Evolutionary conservation across 2,329 filamentous ascomycete genomes (phyloP), one percentile per base, ranked within the genome.

Genomic region (Ceratocystiopsis sp.): DNA sequence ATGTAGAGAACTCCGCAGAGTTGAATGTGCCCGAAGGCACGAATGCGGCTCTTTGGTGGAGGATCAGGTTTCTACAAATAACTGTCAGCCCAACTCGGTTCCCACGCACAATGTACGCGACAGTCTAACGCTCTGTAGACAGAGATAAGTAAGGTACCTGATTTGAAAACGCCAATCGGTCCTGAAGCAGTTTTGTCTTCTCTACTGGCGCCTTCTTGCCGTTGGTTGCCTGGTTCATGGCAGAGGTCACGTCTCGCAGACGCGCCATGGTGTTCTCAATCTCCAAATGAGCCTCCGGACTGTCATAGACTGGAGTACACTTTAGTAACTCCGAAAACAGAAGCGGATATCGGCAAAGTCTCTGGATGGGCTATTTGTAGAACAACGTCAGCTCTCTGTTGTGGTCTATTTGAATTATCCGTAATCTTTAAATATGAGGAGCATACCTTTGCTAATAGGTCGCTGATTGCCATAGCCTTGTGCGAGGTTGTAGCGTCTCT

Each of bases 341-440:
- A 4, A 98, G 66, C 12, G 85, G 85, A 55, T 96, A 96, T 61
- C 82, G 85, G 64, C 85, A 93, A 18, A 95, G 73, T 44, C 89
- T 74, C 60, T 98, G 89, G 17, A 95, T 87, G 0, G 89, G 91
- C 84, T 93, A 21, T 33, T 9, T 7, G n/a, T 18, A 3, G n/a
- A 8, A n/a, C 7, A n/a, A n/a, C n/a, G n/a, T n/a, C n/a, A n/a
- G n/a, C n/a, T n/a, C n/a, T n/a, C n/a, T n/a, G n/a, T 14, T 13
- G n/a, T 17, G 2, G 11, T 41, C 12, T n/a, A n/a, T n/a, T n/a
- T n/a, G n/a, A n/a, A n/a, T n/a, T n/a, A n/a, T n/a, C n/a, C n/a
- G n/a, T n/a, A n/a, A n/a, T n/a, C n/a, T n/a, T n/a, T 8, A 19
- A 2, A 18, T 37, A 36, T 14, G 2, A 16, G 9, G 11, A 40